phyloP scores from a whole-genome alignment of 176 grass and related monocot species.

The Oryza punctata region DNA sequence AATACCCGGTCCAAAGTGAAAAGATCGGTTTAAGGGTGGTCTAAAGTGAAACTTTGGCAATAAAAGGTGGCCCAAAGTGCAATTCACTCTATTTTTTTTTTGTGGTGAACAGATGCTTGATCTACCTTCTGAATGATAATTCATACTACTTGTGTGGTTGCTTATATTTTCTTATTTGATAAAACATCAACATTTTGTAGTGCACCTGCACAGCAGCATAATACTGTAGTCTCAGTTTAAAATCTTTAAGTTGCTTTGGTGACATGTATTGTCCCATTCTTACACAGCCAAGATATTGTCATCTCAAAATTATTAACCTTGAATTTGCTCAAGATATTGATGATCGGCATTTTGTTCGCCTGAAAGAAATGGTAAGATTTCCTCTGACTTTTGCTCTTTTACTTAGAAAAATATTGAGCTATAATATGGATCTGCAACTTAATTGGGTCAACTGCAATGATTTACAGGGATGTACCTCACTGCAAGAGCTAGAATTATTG shows the following conservation, averaged over 20 bases:
- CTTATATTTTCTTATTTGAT: background rate
- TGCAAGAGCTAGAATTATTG: slow-evolving; percentile 63
- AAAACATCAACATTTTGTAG: background rate
- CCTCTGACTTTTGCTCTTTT: background rate
- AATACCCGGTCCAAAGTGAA: too few relatives aligned
- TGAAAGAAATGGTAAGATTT: slow-evolving; percentile 69
- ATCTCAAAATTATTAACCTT: slow-evolving; percentile 75
- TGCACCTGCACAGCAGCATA: background rate
- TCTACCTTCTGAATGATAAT: background rate
- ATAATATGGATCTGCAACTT: background rate
- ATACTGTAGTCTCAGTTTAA: background rate
- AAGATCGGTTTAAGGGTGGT: too few relatives aligned
- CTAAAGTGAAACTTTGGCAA: too few relatives aligned
- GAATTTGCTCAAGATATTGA: slow-evolving; percentile 90
- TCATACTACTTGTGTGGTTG: background rate
- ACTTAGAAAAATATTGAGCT: background rate
- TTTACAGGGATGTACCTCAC: slow-evolving; percentile 54
- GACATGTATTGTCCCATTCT: slow-evolving; percentile 11
- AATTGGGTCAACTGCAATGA: slow-evolving; percentile 12
- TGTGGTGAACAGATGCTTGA: background rate
- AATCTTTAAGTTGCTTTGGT: slow-evolving; percentile 16
- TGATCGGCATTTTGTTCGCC: slow-evolving; percentile 69
- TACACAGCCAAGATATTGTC: slow-evolving; percentile 61
- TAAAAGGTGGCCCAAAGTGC: too few relatives aligned
- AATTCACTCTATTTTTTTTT: too few relatives aligned